Conservation (phyloP, 176 grass and related monocot species). For the Areca catechu region DNA sequence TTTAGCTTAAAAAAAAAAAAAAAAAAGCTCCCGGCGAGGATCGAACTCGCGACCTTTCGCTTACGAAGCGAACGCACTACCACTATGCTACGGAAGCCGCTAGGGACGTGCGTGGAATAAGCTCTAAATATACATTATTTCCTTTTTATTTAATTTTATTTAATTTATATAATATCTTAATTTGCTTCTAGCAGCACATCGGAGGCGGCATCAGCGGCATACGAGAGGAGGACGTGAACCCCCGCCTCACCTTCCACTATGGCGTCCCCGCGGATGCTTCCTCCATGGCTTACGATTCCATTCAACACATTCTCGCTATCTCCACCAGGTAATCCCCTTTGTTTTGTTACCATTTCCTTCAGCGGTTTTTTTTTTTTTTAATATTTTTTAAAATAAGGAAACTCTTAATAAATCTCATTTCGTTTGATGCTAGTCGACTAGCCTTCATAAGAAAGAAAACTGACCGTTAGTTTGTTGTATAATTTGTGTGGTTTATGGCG, state of each 20-base stretch:
- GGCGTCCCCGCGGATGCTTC: conserved; percentile 60
- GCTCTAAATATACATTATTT: not conserved
- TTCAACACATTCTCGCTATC: conserved; percentile 59
- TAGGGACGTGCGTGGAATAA: too few relatives aligned
- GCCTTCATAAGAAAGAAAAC: too few relatives aligned
- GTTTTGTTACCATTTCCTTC: not conserved
- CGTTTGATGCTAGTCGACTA: too few relatives aligned
- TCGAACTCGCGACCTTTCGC: conserved; percentile 98
- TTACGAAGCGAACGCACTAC: conserved; percentile 17
- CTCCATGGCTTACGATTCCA: conserved; percentile 59
- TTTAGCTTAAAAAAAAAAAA: too few relatives aligned
- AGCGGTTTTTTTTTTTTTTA: too few relatives aligned
- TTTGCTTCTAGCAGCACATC: not conserved
- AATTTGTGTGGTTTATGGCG: too few relatives aligned
- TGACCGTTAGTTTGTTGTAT: too few relatives aligned
- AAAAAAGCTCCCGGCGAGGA: conserved; percentile 95
- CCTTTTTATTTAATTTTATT: not conserved
- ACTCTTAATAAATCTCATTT: too few relatives aligned
- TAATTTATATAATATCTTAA: too few relatives aligned
- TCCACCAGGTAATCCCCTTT: conserved; percentile 47
- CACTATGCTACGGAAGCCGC: not conserved
- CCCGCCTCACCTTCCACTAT: conserved; percentile 68
- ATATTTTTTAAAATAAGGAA: too few relatives aligned
- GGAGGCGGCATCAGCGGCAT: conserved; percentile 23
- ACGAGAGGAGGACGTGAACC: conserved; percentile 68